phyloP scores from a whole-genome alignment of 108 stramenopile genomes.

The Nannochloropsis granulata region DNA sequence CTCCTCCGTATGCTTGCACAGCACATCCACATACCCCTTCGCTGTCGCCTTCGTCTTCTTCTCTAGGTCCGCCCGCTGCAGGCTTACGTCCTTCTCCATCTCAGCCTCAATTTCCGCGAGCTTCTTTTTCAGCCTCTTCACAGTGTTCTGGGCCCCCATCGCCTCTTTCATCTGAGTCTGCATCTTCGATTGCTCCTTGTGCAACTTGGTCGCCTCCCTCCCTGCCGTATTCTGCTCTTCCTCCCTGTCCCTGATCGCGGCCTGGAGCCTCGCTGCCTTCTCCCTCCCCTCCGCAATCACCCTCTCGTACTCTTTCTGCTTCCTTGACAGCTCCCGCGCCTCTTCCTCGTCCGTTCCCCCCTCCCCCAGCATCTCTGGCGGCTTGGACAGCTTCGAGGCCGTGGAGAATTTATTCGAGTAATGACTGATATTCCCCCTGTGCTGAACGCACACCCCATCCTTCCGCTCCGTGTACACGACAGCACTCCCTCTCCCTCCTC shows the following conservation, averaged over 20 bases:
- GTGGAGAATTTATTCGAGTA: conserved; percentile 5
- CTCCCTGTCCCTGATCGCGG: conserved; percentile 27
- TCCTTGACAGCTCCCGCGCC: conserved; percentile 17
- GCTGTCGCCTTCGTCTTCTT: background rate
- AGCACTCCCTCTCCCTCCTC: background rate
- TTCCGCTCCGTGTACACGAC: background rate
- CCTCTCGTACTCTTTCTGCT: conserved; percentile 17
- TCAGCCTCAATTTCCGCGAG: background rate
- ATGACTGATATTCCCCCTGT: conserved; percentile 1
- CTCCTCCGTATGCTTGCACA: background rate
- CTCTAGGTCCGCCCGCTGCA: background rate
- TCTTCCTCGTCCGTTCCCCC: background rate
- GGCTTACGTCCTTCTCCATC: background rate
- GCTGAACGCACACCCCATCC: background rate
- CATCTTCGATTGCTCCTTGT: conserved; percentile 7
- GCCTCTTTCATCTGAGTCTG: background rate
- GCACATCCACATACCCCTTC: background rate
- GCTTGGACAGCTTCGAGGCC: background rate
- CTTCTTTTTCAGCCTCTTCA: background rate
- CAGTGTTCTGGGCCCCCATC: background rate
- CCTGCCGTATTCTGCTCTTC: conserved; percentile 3
- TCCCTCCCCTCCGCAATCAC: conserved; percentile 28
- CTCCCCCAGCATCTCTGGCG: background rate
- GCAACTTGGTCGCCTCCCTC: background rate
- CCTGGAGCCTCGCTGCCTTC: conserved; percentile 27